Conservation (phyloP, 495 filamentous ascomycete genomes). For the Hypoxylon cercidicola region DNA sequence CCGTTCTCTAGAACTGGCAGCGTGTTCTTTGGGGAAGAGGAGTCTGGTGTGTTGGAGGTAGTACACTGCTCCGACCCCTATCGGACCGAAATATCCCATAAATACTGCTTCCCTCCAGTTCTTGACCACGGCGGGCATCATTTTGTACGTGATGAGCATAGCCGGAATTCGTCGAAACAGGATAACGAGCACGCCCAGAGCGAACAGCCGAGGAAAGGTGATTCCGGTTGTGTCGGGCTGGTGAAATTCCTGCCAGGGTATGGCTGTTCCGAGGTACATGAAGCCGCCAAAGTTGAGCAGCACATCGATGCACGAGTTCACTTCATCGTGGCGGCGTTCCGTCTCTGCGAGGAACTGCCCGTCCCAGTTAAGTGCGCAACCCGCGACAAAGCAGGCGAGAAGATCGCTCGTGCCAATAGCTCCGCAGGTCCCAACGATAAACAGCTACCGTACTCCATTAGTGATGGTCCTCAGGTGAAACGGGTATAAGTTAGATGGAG, state of each 20-base stretch:
- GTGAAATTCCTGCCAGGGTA: constrained; percentile 71
- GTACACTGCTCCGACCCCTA: constrained; percentile 87
- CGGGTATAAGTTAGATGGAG: constrained; percentile 4
- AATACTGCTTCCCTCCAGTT: constrained; percentile 73
- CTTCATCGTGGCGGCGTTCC: constrained; percentile 73
- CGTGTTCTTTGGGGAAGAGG: constrained; percentile 61
- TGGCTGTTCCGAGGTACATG: constrained; percentile 85
- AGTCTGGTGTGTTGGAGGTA: constrained; percentile 74
- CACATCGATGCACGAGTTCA: constrained; percentile 86
- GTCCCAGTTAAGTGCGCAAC: constrained; percentile 85
- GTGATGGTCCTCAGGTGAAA: constrained; percentile 1
- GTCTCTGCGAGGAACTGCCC: constrained; percentile 89
- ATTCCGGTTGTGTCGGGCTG: constrained; percentile 52
- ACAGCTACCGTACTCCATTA: constrained; percentile 51
- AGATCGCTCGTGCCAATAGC: constrained; percentile 89
- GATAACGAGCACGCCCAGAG: constrained; percentile 78
- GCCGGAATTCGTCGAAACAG: constrained; percentile 64
- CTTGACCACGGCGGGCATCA: constrained; percentile 74
- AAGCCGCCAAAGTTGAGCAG: constrained; percentile 79
- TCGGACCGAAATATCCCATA: constrained; percentile 91
- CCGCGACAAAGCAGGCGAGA: constrained; percentile 90
- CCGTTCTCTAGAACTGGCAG: constrained; percentile 65
- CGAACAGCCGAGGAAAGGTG: constrained; percentile 72
- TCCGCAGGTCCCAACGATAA: constrained; percentile 82
- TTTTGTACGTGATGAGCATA: constrained; percentile 61